Evolutionary conservation across 768 basidiomycete genomes (phyloP), one percentile per base, ranked within the genome.

Genomic region (Mrakia gelida): DNA sequence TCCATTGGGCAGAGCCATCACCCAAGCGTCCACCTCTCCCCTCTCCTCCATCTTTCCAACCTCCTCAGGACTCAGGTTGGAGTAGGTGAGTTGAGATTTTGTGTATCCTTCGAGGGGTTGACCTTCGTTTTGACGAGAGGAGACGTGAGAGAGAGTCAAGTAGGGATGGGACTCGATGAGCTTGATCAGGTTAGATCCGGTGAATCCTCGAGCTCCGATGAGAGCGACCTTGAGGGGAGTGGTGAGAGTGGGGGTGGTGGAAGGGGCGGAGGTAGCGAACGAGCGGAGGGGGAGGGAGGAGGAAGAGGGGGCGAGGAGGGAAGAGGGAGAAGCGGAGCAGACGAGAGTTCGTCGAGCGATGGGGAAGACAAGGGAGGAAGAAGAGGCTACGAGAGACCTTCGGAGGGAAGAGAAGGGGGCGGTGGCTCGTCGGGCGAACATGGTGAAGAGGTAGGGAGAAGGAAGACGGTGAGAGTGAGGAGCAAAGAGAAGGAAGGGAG

Each of bases 1-100:
- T 28, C 97, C 97, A 81, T 98, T 99, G n/a, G 97, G 97, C 70
- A 99, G 88, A 3, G 97, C 97, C 92, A 98, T 95, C 74, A 98
- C 90, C 96, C 97, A 99, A 13, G 94, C 96, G 83, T 99, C 96
- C 26, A 99, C 94, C 82, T 92, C 92, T 13, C 92, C 91, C 71
- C 89, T 86, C 85, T 91, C 90, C 85, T 98, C 97, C 91, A 99
- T 92, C 83, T 86, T 87, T 84, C 93, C 90, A 15, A 98, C 92
- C 81, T 97, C 92, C 77, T 87, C 86, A 15, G 87, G 84, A 0
- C 90, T 91, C 23, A 99, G 87, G 85, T 96, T 93, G 78, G 90
- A 89, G 86, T 97, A 98, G 23, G 83, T 88, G 68, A 98, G 84
- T 0, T 87, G 75, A 0, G 88, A 84, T 84, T 96, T 96, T 80